Conservation (phyloP, 2,329 filamentous ascomycete species). For the Coleophoma eucalyptorum region DNA sequence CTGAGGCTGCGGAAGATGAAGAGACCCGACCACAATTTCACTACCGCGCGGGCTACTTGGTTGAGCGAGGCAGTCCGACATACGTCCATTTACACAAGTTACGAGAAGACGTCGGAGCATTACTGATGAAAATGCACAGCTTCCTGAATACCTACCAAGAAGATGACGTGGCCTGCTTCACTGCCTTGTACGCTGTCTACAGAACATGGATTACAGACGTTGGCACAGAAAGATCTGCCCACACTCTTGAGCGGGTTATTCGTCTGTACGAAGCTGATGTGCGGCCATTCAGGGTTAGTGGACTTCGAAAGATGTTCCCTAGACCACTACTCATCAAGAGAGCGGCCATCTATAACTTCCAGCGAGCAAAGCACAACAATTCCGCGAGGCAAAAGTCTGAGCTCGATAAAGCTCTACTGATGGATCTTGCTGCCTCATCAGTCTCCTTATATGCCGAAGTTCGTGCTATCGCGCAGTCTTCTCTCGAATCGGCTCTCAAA, state of each 20-base stretch:
- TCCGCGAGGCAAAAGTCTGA: constrained; percentile 83
- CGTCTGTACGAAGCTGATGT: constrained; percentile 84
- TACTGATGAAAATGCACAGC: constrained; percentile 77
- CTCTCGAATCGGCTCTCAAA: constrained; percentile 90
- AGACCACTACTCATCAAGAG: constrained; percentile 87
- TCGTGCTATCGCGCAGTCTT: constrained; percentile 86
- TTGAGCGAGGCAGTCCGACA: constrained; percentile 57
- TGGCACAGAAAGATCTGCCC: constrained; percentile 91
- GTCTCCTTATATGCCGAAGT: constrained; percentile 94
- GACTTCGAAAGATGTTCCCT: constrained; percentile 87
- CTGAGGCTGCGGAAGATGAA: constrained; percentile 69
- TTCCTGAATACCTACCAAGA: constrained; percentile 84
- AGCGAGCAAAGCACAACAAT: constrained; percentile 91
- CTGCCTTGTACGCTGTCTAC: constrained; percentile 86
- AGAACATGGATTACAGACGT: constrained; percentile 97
- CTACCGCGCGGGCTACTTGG: constrained; percentile 83
- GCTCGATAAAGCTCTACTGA: constrained; percentile 79
- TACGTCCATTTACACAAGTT: constrained; percentile 78
- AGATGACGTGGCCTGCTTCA: constrained; percentile 95
- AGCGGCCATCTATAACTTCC: constrained; percentile 90
- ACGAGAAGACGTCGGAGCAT: constrained; percentile 73
- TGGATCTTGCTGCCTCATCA: constrained; percentile 86
- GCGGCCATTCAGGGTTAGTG: constrained; percentile 90
- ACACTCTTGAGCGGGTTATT: constrained; percentile 83
- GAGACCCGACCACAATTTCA: constrained; percentile 82